These are phyloP conservation scores for Suhomyces chickasaworum DNA, from an alignment of 1,139 yeast genomes.

Conservation along the genomic window DNA sequence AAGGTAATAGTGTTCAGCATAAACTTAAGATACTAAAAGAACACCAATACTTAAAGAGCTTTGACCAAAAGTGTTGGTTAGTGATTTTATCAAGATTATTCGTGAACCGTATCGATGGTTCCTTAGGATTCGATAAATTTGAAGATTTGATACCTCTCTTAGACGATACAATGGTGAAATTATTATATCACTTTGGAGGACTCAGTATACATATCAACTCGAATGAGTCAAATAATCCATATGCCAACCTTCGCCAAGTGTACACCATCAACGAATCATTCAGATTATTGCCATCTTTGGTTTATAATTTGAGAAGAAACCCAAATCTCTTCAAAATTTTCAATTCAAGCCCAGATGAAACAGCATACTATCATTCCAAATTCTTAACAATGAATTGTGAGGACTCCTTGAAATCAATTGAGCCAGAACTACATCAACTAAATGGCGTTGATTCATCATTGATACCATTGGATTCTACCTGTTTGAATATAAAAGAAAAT, in stretches of 20 bases:
- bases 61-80: slow-evolving; percentile 36
- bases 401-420: slow-evolving; percentile 27
- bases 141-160: slow-evolving; percentile 29
- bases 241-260: slow-evolving; percentile 20
- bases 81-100: slow-evolving; percentile 35
- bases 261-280: slow-evolving; percentile 32
- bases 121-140: slow-evolving; percentile 38
- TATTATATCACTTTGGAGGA: slow-evolving; percentile 39
- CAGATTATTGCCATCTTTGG: slow-evolving; percentile 29
- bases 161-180: slow-evolving; percentile 29
- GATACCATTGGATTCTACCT: slow-evolving; percentile 25
- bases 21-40: slow-evolving; percentile 31
- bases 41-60: slow-evolving; percentile 28
- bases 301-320: slow-evolving; percentile 37
- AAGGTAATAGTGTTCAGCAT: slow-evolving; percentile 18
- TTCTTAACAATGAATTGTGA: slow-evolving; percentile 25
- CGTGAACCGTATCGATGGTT: slow-evolving; percentile 37
- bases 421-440: slow-evolving; percentile 30
- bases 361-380: slow-evolving; percentile 40
- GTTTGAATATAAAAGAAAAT: slow-evolving; percentile 16
- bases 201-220: slow-evolving; percentile 19
- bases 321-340: slow-evolving; percentile 39
- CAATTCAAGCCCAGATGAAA: slow-evolving; percentile 49
- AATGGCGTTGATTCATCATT: slow-evolving; percentile 8
- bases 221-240: slow-evolving; percentile 26